phyloP scores from a whole-genome alignment of 2,329 filamentous ascomycete species.

The Verticillium nonalfalfae region DNA sequence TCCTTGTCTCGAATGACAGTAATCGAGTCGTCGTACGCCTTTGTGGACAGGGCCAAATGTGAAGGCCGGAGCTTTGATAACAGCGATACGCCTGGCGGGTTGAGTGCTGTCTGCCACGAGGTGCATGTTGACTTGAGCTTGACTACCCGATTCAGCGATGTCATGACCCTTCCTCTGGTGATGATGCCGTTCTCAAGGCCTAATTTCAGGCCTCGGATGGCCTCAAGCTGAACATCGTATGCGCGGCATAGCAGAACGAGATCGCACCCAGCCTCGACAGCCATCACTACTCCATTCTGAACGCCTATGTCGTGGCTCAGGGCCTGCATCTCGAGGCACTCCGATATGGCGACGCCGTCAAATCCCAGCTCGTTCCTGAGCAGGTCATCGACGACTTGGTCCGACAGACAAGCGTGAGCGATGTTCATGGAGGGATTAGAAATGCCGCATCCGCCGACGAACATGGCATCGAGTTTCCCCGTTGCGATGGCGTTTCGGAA shows the following conservation, averaged over 20 bases:
- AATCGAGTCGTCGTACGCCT: constrained; percentile 87
- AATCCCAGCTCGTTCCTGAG: constrained; percentile 86
- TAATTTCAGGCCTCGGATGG: constrained; percentile 81
- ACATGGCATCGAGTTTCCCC: constrained; percentile 82
- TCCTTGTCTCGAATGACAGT: constrained; percentile 89
- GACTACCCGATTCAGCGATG: constrained; percentile 73
- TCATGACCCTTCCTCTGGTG: constrained; percentile 69
- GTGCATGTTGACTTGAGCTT: constrained; percentile 79
- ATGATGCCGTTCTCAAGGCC: constrained; percentile 90
- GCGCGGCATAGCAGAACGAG: constrained; percentile 83
- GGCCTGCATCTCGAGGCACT: constrained; percentile 95
- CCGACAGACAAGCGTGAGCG: constrained; percentile 88
- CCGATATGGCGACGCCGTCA: constrained; percentile 86
- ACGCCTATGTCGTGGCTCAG: constrained; percentile 95
- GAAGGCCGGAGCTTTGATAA: constrained; percentile 76
- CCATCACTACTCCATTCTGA: constrained; percentile 94
- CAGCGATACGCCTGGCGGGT: constrained; percentile 71
- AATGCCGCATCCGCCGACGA: constrained; percentile 91
- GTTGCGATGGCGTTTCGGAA: constrained; percentile 85
- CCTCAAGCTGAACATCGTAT: constrained; percentile 83
- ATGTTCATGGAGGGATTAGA: constrained; percentile 88
- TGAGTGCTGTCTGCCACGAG: constrained; percentile 86
- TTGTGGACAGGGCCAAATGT: constrained; percentile 74
- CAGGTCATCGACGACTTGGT: constrained; percentile 87
- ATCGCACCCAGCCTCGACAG: constrained; percentile 92